These are phyloP conservation scores for Saturnispora halmiae DNA, from an alignment of 805 yeast genomes.

Conservation along the genomic window DNA sequence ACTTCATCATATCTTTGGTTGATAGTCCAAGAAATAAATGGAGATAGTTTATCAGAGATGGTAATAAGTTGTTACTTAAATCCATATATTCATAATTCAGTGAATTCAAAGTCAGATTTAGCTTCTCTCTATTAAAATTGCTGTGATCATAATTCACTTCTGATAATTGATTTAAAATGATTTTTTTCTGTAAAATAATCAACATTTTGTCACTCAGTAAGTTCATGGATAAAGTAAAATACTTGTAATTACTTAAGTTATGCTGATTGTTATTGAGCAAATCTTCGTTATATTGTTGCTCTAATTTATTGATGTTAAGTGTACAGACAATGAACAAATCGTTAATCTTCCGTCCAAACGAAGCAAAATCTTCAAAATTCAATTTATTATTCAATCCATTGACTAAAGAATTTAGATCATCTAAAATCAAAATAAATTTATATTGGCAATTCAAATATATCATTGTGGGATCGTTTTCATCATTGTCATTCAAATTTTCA, in stretches of 20 bases:
- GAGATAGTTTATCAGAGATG: slow-evolving; percentile 47
- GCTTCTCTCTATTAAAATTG: slow-evolving; percentile 2
- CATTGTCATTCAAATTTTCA: slow-evolving; percentile 13
- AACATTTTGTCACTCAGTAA: slow-evolving; percentile 49
- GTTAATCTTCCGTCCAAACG: slow-evolving; percentile 39
- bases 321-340: slow-evolving; percentile 43
- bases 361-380: slow-evolving; percentile 32
- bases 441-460: slow-evolving; percentile 20
- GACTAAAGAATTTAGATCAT: slow-evolving; percentile 42
- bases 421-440: slow-evolving; percentile 37
- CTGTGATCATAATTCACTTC: slow-evolving; percentile 6
- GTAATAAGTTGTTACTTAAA: slow-evolving; percentile 43
- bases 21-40: slow-evolving; percentile 46
- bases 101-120: slow-evolving; percentile 14
- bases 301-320: slow-evolving; percentile 32
- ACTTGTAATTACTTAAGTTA: slow-evolving; percentile 21
- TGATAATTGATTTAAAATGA: slow-evolving; percentile 21
- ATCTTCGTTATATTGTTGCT: slow-evolving; percentile 24
- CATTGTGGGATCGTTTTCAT: slow-evolving; percentile 12
- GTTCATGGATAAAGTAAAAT: slow-evolving; percentile 24
- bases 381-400: slow-evolving; percentile 41
- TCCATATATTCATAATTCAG: slow-evolving; percentile 39
- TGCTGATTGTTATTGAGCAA: slow-evolving; percentile 26
- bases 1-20: slow-evolving; percentile 29
- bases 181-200: slow-evolving; percentile 33